Percentiles rank a stretch among this genome's conserved stretches.
phyloP scores from a whole-genome alignment of 2,329 filamentous ascomycete species.

The Colletotrichum filicis region DNA sequence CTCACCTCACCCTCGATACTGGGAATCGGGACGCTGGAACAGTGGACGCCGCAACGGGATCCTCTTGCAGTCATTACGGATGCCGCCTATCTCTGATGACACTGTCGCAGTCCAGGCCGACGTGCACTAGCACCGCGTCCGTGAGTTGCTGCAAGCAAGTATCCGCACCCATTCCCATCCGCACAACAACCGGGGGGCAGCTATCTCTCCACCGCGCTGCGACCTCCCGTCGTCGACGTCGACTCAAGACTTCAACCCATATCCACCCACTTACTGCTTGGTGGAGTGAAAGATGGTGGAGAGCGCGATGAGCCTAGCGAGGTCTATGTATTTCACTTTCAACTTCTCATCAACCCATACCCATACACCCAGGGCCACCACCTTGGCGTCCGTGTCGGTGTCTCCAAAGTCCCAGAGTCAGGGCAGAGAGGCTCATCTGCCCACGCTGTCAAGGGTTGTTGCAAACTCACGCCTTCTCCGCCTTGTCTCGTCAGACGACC shows the following conservation, averaged over 20 bases:
- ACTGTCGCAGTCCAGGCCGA: background rate
- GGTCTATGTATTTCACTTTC: background rate
- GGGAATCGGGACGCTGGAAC: no score
- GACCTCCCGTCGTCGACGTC: background rate
- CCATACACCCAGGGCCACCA: background rate
- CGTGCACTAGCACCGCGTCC: background rate
- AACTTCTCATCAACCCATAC: slow-evolving; percentile 4
- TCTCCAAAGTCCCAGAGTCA: background rate
- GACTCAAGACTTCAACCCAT: slow-evolving; percentile 9
- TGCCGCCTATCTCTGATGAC: background rate
- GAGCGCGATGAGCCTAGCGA: slow-evolving; percentile 23
- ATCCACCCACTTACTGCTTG: background rate
- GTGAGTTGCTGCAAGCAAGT: slow-evolving; percentile 3
- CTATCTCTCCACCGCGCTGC: slow-evolving; percentile 4
- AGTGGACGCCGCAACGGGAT: background rate
- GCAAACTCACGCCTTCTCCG: background rate
- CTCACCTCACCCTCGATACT: no score
- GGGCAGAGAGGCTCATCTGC: slow-evolving; percentile 5
- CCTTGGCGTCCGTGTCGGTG: background rate
- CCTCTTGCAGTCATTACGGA: background rate
- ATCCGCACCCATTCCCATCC: slow-evolving; percentile 4
- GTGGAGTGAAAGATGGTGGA: slow-evolving; percentile 19
- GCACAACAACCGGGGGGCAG: background rate
- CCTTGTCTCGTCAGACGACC: slow-evolving; percentile 11
- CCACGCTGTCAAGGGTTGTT: background rate